Evolutionary conservation across 1,284 basidiomycete genomes (phyloP), one percentile per base, ranked within the genome.

Genomic region (Cryptococcus hybrid): DNA sequence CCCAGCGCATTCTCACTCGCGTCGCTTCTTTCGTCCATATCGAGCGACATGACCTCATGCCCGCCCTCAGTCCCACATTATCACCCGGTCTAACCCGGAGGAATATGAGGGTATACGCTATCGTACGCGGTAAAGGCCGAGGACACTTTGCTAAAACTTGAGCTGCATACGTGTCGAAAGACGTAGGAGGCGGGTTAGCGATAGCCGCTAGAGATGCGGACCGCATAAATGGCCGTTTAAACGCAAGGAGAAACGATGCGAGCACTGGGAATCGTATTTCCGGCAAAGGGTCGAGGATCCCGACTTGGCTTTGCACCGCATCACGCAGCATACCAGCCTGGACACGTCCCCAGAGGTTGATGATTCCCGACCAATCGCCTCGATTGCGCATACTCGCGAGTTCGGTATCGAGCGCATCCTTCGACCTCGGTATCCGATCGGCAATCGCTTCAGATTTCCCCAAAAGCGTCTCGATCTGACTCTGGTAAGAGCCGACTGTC

Each of bases 41-140:
- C 59, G 2, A 64, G 57, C 7, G 59, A 57, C 15, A 47, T 34
- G 2, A 61, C 57, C 15, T 64, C 62, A 12, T 58, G 49, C 15
- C 57, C 7, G 40, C 40, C 42, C 34, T 47, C 13, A 57, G 34
- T 2, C 51, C 24, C 4, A 13, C 49, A 15, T 40, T 39, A n/a
- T 53, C 59, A 7, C 50, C 55, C 5, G 59, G 52, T 39, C 55
- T 37, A 18, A 49, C 57, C 6, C 62, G 51, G 5, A 64, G 55
- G 2, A 57, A 56, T 13, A 64, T 15, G 5, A 64, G 50, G 5
- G 59, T 56, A 3, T 58, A 52, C n/a, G 56, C 47, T 5, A 59
- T 55, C 1, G 24, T 8, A 9, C 57, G 48, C 5, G 62, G 52
- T 2, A 59, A 36, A 0, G 62, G 62, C 38, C 51, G 43, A 7